A percentile compares a stretch with the other conserved stretches of the same genome.
These are phyloP conservation scores for Phytophthora podocarpi DNA, from an alignment of 352 stramenopile species.

Conservation along the genomic window DNA sequence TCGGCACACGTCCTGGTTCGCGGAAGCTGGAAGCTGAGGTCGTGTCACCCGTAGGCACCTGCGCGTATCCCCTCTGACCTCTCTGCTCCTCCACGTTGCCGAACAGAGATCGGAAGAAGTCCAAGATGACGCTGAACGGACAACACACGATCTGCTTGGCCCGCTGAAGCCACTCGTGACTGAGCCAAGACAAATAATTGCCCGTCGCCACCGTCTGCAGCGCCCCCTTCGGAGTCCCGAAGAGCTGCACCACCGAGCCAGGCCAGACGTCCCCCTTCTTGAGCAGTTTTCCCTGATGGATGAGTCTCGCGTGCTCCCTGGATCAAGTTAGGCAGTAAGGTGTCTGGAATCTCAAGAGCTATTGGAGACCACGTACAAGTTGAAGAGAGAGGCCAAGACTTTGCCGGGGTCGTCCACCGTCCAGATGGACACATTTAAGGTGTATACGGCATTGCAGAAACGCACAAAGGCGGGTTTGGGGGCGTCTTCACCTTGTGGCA, in stretches of 20 bases:
- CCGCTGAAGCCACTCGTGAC: conserved; percentile 44
- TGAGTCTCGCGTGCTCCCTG: conserved; percentile 75
- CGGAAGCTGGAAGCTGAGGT: conserved; percentile 45
- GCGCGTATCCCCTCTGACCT: conserved; percentile 51
- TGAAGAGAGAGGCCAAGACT: conserved; percentile 67
- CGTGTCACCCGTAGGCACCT: conserved; percentile 34
- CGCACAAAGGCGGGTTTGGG: conserved; percentile 61
- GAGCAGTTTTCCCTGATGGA: conserved; percentile 81
- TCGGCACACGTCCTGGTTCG: conserved; percentile 57
- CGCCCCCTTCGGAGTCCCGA: conserved; percentile 61
- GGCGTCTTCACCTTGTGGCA: conserved; percentile 1
- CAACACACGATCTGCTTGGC: conserved; percentile 66
- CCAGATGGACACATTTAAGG: conserved; percentile 83
- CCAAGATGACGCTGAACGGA: conserved; percentile 62
- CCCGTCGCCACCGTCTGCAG: conserved; percentile 20
- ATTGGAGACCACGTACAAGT: conserved; percentile 53
- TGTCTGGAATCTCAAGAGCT: background rate
- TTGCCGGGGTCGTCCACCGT: conserved; percentile 69
- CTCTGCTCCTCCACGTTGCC: conserved; percentile 33
- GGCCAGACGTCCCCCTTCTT: conserved; percentile 87
- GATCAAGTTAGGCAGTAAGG: background rate
- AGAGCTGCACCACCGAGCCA: conserved; percentile 80
- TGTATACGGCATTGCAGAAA: conserved; percentile 84
- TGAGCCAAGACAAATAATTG: conserved; percentile 34
- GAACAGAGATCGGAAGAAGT: conserved; percentile 79